Evolutionary conservation across 179 eudicot species (phyloP).

Genomic region (Vitellaria paradoxa): DNA sequence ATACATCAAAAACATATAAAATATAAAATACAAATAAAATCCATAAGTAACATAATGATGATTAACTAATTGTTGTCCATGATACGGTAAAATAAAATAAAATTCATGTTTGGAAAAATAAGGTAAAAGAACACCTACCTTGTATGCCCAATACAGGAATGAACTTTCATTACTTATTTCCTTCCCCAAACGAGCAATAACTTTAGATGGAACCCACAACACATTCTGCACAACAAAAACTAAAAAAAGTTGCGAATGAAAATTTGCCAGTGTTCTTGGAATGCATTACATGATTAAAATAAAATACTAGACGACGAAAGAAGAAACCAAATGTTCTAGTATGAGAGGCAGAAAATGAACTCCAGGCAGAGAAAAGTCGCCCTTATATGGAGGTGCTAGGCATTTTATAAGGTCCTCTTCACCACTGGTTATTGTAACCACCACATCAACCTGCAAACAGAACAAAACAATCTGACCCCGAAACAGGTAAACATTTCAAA

Average conservation of each 20-base stretch:
- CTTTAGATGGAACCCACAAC: conserved; percentile 87
- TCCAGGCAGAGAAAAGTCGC: conserved; percentile 87
- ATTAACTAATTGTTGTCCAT: neutral
- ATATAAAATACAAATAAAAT: neutral
- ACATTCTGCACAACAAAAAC: conserved; percentile 46
- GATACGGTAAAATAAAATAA: neutral
- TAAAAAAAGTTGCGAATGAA: neutral
- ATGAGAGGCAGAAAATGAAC: conserved; percentile 37
- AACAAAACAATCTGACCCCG: neutral
- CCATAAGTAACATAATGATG: neutral
- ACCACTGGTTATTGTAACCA: conserved; percentile 92
- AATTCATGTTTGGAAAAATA: neutral
- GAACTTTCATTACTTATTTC: conserved; percentile 84
- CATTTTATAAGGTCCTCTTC: conserved; percentile 97
- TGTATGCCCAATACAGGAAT: conserved; percentile 87
- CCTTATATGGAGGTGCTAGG: conserved; percentile 88
- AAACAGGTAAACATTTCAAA: neutral
- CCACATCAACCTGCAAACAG: conserved; percentile 67
- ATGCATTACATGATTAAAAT: neutral
- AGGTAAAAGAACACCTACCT: conserved; percentile 35
- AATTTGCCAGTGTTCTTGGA: neutral
- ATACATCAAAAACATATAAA: neutral
- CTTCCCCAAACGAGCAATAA: conserved; percentile 89
- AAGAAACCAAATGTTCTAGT: neutral
- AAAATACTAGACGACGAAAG: neutral